phyloP scores from a whole-genome alignment of 352 stramenopile species.

The Phytophthora litchii region DNA sequence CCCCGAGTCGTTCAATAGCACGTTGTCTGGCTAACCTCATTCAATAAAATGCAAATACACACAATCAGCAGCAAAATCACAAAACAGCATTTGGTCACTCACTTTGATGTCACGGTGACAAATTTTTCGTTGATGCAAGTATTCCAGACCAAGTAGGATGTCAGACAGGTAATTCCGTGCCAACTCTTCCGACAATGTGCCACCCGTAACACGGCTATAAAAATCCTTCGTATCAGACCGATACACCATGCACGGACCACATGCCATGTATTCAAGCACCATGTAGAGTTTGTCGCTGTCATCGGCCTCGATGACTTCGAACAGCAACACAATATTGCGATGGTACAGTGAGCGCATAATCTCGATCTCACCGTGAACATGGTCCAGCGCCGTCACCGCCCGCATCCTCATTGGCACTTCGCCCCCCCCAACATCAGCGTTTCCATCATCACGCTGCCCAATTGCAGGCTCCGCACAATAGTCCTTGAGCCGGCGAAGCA shows the following conservation, averaged over 20 bases:
- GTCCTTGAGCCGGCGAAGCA: slow-evolving; percentile 78
- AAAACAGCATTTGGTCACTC: slow-evolving; percentile 1
- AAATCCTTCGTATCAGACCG: slow-evolving; percentile 71
- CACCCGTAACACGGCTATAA: slow-evolving; percentile 59
- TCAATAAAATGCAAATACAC: slow-evolving; percentile 3
- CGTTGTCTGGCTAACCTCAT: slow-evolving; percentile 76
- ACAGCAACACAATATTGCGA: slow-evolving; percentile 90
- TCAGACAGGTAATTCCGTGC: slow-evolving; percentile 71
- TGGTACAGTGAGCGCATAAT: slow-evolving; percentile 91
- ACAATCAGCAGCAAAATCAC: slow-evolving; percentile 4
- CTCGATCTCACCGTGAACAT: slow-evolving; percentile 81
- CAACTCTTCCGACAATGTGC: slow-evolving; percentile 62
- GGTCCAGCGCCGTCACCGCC: slow-evolving; percentile 80
- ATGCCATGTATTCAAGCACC: slow-evolving; percentile 87
- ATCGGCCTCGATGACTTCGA: slow-evolving; percentile 90
- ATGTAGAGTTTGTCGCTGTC: slow-evolving; percentile 84
- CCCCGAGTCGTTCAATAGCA: slow-evolving; percentile 79
- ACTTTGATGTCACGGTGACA: slow-evolving; percentile 93
- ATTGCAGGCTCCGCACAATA: slow-evolving; percentile 49
- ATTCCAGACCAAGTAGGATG: slow-evolving; percentile 80
- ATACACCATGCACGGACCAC: slow-evolving; percentile 86
- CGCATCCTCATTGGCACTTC: slow-evolving; percentile 50
- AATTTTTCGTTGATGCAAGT: slow-evolving; percentile 75
- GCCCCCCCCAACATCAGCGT: slow-evolving; percentile 2
- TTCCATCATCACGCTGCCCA: not conserved